Evolutionary conservation across 805 yeast species (phyloP).

Genomic region (Ogataea chonburiensis): DNA sequence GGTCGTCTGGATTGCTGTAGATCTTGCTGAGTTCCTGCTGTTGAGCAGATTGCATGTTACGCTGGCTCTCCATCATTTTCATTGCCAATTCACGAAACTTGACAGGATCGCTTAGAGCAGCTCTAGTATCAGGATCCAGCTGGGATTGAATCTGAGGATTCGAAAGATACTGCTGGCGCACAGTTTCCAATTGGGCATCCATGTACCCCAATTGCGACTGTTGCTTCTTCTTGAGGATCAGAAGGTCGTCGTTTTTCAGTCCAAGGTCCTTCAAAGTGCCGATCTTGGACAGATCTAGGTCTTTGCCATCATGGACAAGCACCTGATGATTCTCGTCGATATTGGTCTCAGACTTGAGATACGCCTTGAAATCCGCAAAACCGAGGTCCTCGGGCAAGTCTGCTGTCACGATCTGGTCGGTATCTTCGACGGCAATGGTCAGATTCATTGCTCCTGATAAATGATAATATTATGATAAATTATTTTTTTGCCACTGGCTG

Average conservation of each 20-base stretch:
- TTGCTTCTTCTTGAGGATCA: constrained; percentile 39
- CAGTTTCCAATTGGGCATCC: constrained; percentile 42
- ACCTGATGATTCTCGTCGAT: constrained; percentile 47
- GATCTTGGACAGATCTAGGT: constrained; percentile 32
- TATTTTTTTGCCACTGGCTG: constrained; percentile 12
- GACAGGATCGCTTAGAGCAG: constrained; percentile 21
- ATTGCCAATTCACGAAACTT: constrained; percentile 35
- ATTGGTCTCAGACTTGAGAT: constrained; percentile 66
- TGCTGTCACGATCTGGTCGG: constrained; percentile 50
- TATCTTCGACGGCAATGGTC: constrained; percentile 47
- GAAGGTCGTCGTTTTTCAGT: constrained; percentile 56
- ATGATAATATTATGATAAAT: constrained; percentile 1
- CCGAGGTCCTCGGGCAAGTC: constrained; percentile 68
- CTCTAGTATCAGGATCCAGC: constrained; percentile 29
- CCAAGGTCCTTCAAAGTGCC: constrained; percentile 47
- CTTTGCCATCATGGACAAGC: constrained; percentile 47
- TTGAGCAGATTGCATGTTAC: constrained; percentile 11
- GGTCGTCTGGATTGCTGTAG: constrained; percentile 66
- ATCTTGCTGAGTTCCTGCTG: constrained; percentile 47
- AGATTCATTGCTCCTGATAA: constrained; percentile 48
- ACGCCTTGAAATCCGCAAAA: constrained; percentile 67
- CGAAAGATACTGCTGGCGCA: constrained; percentile 47
- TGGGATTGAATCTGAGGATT: constrained; percentile 35
- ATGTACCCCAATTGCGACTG: constrained; percentile 21
- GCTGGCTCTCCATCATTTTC: constrained; percentile 31